Conservation (phyloP, 495 filamentous ascomycete species). For the Penicillium turbatum region DNA sequence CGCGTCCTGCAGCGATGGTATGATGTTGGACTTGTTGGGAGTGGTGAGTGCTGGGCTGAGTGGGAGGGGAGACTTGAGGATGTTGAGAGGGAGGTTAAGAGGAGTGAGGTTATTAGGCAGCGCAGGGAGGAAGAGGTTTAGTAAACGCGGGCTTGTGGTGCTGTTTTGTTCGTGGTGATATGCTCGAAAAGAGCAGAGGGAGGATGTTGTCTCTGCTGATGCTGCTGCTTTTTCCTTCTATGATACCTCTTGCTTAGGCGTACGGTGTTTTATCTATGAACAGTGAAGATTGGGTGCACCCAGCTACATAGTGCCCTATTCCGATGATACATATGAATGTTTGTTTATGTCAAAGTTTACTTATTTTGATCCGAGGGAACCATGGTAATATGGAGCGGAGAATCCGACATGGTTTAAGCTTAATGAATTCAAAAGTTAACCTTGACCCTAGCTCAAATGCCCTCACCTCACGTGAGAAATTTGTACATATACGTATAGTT, state of each 20-base stretch:
- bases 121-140: constrained; percentile 39
- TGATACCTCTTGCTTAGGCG: constrained; percentile 2
- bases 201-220: not conserved
- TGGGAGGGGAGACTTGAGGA: constrained; percentile 65
- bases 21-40: constrained; percentile 62
- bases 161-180: not conserved
- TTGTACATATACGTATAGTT: too few species aligned
- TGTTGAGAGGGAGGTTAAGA: constrained; percentile 61
- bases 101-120: constrained; percentile 48
- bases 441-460: too few species aligned
- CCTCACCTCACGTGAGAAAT: too few species aligned
- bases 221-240: not conserved
- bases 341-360: too few species aligned
- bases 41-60: constrained; percentile 68
- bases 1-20: constrained; percentile 75
- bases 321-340: too few species aligned
- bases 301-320: too few species aligned
- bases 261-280: not conserved
- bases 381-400: too few species aligned
- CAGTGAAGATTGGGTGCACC: not conserved
- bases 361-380: too few species aligned
- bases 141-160: not conserved
- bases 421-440: too few species aligned
- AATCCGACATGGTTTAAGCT: too few species aligned
- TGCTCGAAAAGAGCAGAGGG: not conserved